Evolutionary conservation across 441 rosid species (phyloP).

Genomic region (Pelargonium cotyledonis): DNA sequence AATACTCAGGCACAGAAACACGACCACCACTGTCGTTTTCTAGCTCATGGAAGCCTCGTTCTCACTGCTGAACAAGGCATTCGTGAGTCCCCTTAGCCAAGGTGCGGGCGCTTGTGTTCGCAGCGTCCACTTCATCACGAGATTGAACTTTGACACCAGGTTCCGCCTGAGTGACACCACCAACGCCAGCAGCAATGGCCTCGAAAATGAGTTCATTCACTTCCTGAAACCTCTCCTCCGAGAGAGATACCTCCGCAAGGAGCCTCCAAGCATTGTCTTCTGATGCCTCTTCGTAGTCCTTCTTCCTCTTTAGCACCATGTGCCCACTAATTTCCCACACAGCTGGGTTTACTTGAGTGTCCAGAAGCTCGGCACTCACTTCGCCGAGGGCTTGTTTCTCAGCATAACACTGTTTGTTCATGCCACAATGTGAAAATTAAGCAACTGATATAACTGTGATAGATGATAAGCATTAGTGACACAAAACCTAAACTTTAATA

Average conservation of each 20-base stretch:
- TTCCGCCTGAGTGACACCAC: neutral
- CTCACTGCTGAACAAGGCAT: neutral
- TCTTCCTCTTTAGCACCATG: constrained; percentile 27
- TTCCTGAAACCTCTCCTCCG: constrained; percentile 28
- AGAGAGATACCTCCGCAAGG: constrained; percentile 27
- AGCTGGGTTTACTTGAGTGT: constrained; percentile 29
- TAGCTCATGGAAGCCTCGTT: neutral
- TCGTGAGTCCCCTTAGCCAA: neutral
- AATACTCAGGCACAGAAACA: too few species aligned
- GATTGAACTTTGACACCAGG: neutral
- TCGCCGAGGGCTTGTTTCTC: constrained; percentile 34
- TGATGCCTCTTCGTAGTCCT: constrained; percentile 21
- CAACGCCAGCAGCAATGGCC: neutral
- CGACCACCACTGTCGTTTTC: too few species aligned
- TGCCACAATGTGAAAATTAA: neutral
- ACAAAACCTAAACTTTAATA: too few species aligned
- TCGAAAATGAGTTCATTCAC: constrained; percentile 14
- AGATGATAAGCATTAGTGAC: too few species aligned
- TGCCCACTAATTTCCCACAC: constrained; percentile 37
- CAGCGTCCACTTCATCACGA: neutral
- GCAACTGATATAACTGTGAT: too few species aligned
- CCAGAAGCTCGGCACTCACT: constrained; percentile 27
- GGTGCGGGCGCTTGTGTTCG: neutral
- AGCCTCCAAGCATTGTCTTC: constrained; percentile 28
- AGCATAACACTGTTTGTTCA: constrained; percentile 22